Percentiles rank a stretch among this genome's conserved stretches.
Evolutionary conservation across 208 protist species (phyloP).

Genomic region (Trypanosomatidae sp.): DNA sequence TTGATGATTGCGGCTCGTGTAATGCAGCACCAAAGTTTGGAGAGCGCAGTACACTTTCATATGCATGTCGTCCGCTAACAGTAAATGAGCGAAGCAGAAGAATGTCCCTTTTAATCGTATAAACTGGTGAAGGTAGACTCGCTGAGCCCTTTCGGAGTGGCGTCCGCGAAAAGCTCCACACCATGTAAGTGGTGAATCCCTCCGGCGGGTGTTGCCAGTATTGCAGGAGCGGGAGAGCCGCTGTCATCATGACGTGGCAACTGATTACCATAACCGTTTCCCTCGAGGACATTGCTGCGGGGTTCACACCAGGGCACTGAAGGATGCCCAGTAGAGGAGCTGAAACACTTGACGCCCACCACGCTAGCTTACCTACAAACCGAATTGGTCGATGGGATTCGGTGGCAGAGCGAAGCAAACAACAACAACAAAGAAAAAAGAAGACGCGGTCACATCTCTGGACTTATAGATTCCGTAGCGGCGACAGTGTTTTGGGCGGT

Average conservation of each 20-base stretch:
- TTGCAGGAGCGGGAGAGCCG: background rate
- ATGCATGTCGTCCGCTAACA: background rate
- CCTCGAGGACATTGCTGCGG: slow-evolving; percentile 32
- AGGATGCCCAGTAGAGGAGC: slow-evolving; percentile 25
- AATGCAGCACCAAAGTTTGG: background rate
- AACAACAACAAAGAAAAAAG: slow-evolving; percentile 10
- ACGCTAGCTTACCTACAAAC: slow-evolving; percentile 1
- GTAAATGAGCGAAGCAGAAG: background rate
- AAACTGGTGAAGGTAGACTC: background rate
- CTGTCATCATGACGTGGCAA: slow-evolving; percentile 22
- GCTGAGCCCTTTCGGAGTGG: background rate
- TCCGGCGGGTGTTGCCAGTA: background rate
- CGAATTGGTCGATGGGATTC: background rate
- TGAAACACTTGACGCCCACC: slow-evolving; percentile 21
- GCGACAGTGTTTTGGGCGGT: slow-evolving; percentile 39
- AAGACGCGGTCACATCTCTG: slow-evolving; percentile 53
- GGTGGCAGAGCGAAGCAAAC: background rate
- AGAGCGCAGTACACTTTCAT: background rate
- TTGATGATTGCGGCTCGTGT: background rate
- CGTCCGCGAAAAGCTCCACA: background rate
- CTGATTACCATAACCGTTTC: slow-evolving; percentile 28
- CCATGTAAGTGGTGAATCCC: background rate
- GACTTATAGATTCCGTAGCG: slow-evolving; percentile 34
- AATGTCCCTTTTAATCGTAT: background rate
- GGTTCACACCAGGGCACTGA: slow-evolving; percentile 18